Conservation (phyloP, 2,329 filamentous ascomycete genomes). For the Chaetomiaceae sp. region DNA sequence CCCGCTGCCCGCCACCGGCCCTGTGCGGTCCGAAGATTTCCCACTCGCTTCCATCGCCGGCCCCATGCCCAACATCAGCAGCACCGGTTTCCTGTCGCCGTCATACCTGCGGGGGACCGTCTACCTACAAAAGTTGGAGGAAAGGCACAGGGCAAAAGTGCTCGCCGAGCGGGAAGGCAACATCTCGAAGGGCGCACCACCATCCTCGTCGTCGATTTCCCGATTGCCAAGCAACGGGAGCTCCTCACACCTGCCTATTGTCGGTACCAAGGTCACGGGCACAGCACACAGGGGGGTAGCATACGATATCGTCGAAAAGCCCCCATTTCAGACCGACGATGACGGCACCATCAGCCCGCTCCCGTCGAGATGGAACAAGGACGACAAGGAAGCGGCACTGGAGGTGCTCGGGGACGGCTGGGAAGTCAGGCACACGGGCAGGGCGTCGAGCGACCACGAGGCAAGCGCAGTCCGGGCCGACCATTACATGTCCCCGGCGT, state of each 20-base stretch:
- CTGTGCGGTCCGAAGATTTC: constrained; percentile 22
- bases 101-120: constrained; percentile 76
- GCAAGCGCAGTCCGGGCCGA: constrained; percentile 79
- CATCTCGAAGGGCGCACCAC: constrained; percentile 18
- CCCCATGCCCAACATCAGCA: constrained; percentile 17
- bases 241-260: constrained; percentile 7
- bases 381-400: constrained; percentile 68
- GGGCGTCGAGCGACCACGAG: constrained; percentile 60
- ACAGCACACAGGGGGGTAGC: constrained; percentile 69
- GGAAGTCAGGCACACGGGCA: constrained; percentile 59
- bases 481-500: constrained; percentile 80
- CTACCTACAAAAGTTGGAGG: constrained; percentile 72
- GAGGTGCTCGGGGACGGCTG: constrained; percentile 71
- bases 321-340: constrained; percentile 45
- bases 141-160: constrained; percentile 60
- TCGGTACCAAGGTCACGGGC: constrained; percentile 52
- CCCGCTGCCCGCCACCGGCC: constrained; percentile 13
- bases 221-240: constrained; percentile 14
- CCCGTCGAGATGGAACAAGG: constrained; percentile 76
- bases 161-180: constrained; percentile 47
- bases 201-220: background rate
- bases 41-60: constrained; percentile 6
- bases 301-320: constrained; percentile 78
- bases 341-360: constrained; percentile 60
- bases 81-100: constrained; percentile 67